Percentiles rank a stretch among this genome's conserved stretches.
These are phyloP conservation scores for Cryphonectria naterciae DNA, from an alignment of 2,329 filamentous ascomycete genomes.

Conservation along the genomic window DNA sequence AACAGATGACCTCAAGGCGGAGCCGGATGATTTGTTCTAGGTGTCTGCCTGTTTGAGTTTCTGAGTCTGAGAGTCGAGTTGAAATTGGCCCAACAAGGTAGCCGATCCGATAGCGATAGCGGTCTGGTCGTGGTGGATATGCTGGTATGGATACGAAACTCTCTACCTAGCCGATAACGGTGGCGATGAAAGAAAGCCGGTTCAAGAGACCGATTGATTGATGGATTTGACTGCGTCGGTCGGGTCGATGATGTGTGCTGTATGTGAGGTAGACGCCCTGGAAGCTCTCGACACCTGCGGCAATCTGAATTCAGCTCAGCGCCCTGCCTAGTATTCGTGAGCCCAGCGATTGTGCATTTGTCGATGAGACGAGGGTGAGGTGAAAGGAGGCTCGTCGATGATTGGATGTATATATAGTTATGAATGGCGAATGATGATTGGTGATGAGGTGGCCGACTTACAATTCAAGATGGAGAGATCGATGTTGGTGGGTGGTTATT, in stretches of 20 bases:
- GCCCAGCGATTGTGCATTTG: not conserved
- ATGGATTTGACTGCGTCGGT: not conserved
- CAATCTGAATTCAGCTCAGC: not conserved
- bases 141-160: not conserved
- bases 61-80: not conserved
- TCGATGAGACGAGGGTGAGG: not conserved
- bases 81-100: not conserved
- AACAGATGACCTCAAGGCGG: slow-evolving; percentile 9
- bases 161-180: slow-evolving; percentile 1
- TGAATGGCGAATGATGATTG: slow-evolving; percentile 1
- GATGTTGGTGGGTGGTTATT: not conserved
- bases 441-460: slow-evolving; percentile 1
- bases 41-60: not conserved
- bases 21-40: not conserved
- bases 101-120: not conserved
- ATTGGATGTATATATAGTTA: slow-evolving; percentile 4
- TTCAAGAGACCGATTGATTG: not conserved
- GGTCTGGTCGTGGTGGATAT: not conserved
- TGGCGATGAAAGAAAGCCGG: not conserved
- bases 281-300: not conserved
- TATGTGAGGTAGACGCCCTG: not conserved
- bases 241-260: not conserved
- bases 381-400: not conserved
- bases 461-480: not conserved
- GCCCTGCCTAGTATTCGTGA: not conserved